Percentiles rank a stretch among this genome's conserved stretches.
phyloP scores from a whole-genome alignment of 805 yeast species.

The Candida berthetii region DNA sequence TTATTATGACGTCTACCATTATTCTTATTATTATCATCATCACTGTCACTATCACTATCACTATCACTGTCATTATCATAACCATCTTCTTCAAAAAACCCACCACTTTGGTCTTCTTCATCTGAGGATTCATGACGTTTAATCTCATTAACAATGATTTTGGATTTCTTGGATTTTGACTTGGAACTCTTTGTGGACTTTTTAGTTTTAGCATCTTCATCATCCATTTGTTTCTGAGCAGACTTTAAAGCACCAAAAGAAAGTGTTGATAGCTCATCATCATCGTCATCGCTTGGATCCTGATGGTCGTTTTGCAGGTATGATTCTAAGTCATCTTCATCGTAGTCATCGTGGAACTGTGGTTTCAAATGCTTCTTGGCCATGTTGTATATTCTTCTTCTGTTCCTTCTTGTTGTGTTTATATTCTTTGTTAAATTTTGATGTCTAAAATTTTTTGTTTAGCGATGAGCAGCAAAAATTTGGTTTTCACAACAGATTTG shows the following conservation, averaged over 20 bases:
- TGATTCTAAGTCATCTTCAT: conserved; percentile 14
- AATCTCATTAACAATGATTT: too few relatives aligned
- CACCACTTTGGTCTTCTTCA: conserved; percentile 3
- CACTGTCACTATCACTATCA: conserved; percentile 10
- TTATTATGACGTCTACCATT: conserved; percentile 4
- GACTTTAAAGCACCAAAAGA: conserved; percentile 61
- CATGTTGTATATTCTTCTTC: conserved; percentile 5
- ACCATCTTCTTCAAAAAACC: conserved; percentile 11
- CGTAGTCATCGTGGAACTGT: conserved; percentile 8
- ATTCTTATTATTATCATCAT: conserved; percentile 18
- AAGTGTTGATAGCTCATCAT: conserved; percentile 39
- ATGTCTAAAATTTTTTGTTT: too few relatives aligned
- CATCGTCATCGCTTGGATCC: conserved; percentile 21
- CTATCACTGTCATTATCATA: conserved; percentile 6
- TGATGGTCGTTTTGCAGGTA: conserved; percentile 1
- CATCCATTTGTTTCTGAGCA: conserved; percentile 43
- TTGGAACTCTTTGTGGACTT: background rate
- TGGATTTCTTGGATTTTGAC: background rate
- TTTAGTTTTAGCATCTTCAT: conserved; percentile 7
- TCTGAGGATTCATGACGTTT: background rate
- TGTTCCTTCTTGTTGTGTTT: too few relatives aligned
- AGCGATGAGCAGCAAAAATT: too few relatives aligned
- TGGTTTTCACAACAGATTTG: too few relatives aligned
- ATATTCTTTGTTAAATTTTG: too few relatives aligned
- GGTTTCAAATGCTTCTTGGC: conserved; percentile 11